Base-by-base conservation (phyloP, 2,329 filamentous ascomycete genomes). In the Phaeosphaeriaceae sp. region DNA sequence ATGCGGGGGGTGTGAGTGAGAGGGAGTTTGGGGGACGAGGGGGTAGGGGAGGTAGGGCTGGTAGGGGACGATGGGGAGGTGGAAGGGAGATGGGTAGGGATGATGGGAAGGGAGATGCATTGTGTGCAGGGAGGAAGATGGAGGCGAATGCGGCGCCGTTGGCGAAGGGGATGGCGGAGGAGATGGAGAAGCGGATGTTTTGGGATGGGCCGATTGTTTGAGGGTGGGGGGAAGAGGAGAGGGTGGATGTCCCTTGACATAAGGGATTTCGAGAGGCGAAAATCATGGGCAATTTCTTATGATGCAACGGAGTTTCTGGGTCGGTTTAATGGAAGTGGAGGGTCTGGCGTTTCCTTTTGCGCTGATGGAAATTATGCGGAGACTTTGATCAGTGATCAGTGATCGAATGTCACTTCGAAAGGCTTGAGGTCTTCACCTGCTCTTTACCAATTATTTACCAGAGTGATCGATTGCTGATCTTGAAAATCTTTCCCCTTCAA, bases 131-230 rank as follows among this genome's bases (percentile, higher is more conserved):
- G 2, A 62, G 57, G 44, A 71, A 71, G 63, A 58, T 61, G 9
- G 63, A 62, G 21, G 48, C 51, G 2, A 52, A 59, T 7, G 62
- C 20, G 44, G 60, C 62, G 47, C 72, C 72, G 24, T 21, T 69
- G 44, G 72, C 73, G 1, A 75, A 73, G 63, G 72, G 72, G 2
- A 62, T 57, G 48, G 58, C 72, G 41, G 68, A 69, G 56, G 73
- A 75, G 60, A 49, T 75, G 57, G 62, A 60, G 1, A 67, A 60
- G 62, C 61, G 64, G 2, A 60, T 75, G 64, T 76, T 76, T 41
- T 75, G 71, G 70, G 63, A 70, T 48, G 59, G 31, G 24, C 54
- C 58, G 11, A 71, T 75, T 45, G 56, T 67, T 24, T 68, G 47
- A 65, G 57, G 15, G 21, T 9, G 10, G 17, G 40, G 15, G 13